Evolutionary conservation across 306 rosid species (phyloP), one percentile per base, ranked within the genome.

Genomic region (Prunus davidiana): DNA sequence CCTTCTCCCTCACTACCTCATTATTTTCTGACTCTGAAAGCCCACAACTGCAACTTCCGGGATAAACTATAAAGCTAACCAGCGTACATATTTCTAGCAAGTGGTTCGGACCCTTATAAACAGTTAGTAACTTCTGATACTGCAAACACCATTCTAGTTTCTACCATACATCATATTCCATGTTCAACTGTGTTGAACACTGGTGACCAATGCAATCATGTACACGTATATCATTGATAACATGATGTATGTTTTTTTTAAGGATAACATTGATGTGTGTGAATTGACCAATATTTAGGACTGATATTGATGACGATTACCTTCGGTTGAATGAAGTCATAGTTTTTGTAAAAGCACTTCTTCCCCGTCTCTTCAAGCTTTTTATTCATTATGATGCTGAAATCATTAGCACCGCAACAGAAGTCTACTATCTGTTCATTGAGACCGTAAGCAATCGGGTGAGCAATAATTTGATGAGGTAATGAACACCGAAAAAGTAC

Each of bases 361-460:
- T 92, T 95, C 81, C 97, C 93, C 0, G 52, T 88, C 84, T 87
- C 92, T 68, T 92, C 93, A 25, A 95, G 93, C 78, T 88, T 95
- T 84, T 89, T 92, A 74, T 83, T 89, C 97, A 95, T 84, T 50
- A 89, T 79, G 57, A 82, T 78, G 84, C 99, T 92, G 78, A 95
- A 95, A 77, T 92, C 97, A 79, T 95, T 95, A 72, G 99, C 89
- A 72, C 97, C 99, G 56, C 97, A 95, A 67, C 97, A 87, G 82
- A 95, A 95, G 89, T 95, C 99, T 87, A 95, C 99, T 47, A 92
- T 80, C 99, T 95, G 96, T 77, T 74, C 83, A 83, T 20, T 63
- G 78, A 71, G 76, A 83, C 56, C 18, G 78, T 58, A 47, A 30
- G 65, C 61, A 80, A 81, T 84, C 84, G 88, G 80, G 62, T 67